Evolutionary conservation across 108 stramenopile genomes (phyloP), one percentile per base, ranked within the genome.

Genomic region (Fragilaria crotonensis): DNA sequence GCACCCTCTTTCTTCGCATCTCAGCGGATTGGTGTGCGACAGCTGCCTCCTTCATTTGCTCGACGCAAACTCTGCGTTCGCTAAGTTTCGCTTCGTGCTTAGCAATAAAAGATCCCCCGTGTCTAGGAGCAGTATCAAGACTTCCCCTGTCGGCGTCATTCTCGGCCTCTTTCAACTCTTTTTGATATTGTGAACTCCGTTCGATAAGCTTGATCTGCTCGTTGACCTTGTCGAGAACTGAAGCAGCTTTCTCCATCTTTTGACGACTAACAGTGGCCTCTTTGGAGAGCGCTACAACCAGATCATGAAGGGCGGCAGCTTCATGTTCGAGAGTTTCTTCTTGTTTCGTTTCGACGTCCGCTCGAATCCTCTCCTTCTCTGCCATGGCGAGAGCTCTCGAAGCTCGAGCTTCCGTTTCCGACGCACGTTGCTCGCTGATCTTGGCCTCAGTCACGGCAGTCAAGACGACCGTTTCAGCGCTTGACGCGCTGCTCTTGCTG

Each of bases 401-500:
- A 5, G 84, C 82, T 31, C 84, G 59, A 2, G 84, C 76, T 61
- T 81, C 81, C 1, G 85, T 81, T 45, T 90, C 85, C 20, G 45
- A 45, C 7, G 85, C 85, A 57, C 85, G 64, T 57, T 87, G 79
- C 66, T 87, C 89, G 57, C 85, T 87, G 20, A 90, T 90, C 31
- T 85, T 83, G 5, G 81, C 79, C 60, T 90, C 89, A 0, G 89
- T 74, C 49, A 75, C 67, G 5, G 89, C 89, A n/a, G 89, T 90
- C 5, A 61, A 63, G 5, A 84, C 81, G 25, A 87, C 85, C 27
- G 81, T 90, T 54, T 79, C 79, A 3, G 85, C 84, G 26, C 79
- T 78, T 2, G 59, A 63, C 2, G 77, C 68, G 44, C 75, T 70
- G 19, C 64, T 52, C 51, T 81, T 71, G 21, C 70, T 63, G 47